Evolutionary conservation across 2,329 filamentous ascomycete species (phyloP), one percentile per base, ranked within the genome.

Genomic region (Trichoderma sp.): DNA sequence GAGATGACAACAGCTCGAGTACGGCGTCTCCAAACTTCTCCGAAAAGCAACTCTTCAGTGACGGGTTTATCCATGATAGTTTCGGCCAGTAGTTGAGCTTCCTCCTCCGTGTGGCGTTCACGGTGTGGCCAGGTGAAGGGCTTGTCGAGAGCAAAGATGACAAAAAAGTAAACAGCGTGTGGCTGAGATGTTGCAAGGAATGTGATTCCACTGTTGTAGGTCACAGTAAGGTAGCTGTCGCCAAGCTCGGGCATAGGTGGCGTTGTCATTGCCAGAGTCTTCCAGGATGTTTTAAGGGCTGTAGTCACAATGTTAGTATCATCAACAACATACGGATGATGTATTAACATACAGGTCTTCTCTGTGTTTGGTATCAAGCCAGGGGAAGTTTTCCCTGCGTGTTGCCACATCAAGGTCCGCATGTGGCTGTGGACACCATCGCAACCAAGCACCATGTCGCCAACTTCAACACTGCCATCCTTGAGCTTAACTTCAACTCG

Each of bases 391-490:
- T 75, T 64, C 63, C 77, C 75, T 18, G 78, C 77, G 35, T 79
- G 76, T 12, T 80, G 53, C 78, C 79, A 81, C 77, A 82, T 81
- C n/a, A 76, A 50, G 1, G 66, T 56, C 18, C 78, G 60, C 6
- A 78, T 76, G 12, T 77, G 78, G 76, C 85, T 86, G 64, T 85
- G 82, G 86, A 45, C 84, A 4, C 86, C 86, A 77, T 87, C 85
- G 8, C 83, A 82, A 18, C 86, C 86, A 45, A 27, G 79, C 6
- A 87, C 76, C 14, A 88, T 80, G 60, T 84, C 83, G 1, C 83
- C 86, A 1, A 75, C 75, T 73, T 84, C 82, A 3, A 78, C 76
- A 3, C 78, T 79, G 1, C 84, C 84, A 75, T 87, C 85, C 4
- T 76, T 75, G 6, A 83, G 83, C 35, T 77, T 75, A 4, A 85